These are phyloP conservation scores for Eragrostis tef DNA, from an alignment of 202 grass and related monocot species.

Conservation along the genomic window DNA sequence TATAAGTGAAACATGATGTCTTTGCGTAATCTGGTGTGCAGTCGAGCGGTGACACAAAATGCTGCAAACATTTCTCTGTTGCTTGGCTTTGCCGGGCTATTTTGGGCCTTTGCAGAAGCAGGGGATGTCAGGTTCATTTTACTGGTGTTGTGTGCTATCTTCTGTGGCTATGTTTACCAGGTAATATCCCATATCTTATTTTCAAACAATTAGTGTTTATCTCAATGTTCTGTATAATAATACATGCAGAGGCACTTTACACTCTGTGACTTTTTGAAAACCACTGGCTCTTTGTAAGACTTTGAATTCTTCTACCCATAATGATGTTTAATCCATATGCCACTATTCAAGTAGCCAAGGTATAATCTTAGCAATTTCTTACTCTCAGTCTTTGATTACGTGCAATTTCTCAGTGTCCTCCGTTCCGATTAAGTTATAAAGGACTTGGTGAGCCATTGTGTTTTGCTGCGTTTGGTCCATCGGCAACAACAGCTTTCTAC, in stretches of 20 bases:
- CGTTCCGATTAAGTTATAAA: constrained; percentile 84
- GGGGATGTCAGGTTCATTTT: constrained; percentile 70
- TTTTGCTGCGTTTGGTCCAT: constrained; percentile 90
- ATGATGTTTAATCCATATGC: neutral
- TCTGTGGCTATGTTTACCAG: constrained; percentile 93
- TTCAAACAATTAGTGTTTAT: neutral
- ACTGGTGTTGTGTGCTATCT: constrained; percentile 70
- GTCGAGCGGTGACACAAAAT: constrained; percentile 60
- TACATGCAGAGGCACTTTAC: neutral
- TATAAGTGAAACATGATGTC: constrained; percentile 5
- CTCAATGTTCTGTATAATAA: neutral
- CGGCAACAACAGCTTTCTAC: constrained; percentile 87
- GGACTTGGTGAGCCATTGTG: constrained; percentile 90
- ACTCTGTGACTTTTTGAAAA: neutral
- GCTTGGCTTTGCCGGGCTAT: constrained; percentile 64
- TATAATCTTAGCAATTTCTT: neutral
- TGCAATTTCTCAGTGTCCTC: constrained; percentile 70
- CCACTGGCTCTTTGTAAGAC: neutral
- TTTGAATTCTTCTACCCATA: neutral
- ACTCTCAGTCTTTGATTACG: neutral
- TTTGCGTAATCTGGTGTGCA: constrained; percentile 47
- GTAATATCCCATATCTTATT: constrained; percentile 36
- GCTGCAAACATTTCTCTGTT: constrained; percentile 70
- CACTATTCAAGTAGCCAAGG: neutral
- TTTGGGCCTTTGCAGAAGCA: constrained; percentile 77